These are phyloP conservation scores for Cutaneotrichosporon cyanovorans DNA, from an alignment of 1,284 basidiomycete genomes.

Conservation along the genomic window DNA sequence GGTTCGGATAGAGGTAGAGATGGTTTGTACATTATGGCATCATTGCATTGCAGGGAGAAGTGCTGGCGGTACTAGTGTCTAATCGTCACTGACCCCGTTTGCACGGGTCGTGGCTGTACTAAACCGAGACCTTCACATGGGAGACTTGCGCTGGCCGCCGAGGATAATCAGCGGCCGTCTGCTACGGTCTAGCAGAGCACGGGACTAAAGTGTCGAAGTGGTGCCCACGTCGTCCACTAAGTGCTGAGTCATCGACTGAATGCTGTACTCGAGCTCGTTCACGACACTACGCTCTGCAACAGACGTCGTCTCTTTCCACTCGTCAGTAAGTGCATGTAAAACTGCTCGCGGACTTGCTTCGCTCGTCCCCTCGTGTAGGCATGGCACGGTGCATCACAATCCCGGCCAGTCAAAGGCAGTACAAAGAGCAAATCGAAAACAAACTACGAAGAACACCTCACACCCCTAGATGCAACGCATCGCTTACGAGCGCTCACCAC, in stretches of 20 bases:
- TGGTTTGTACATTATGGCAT: constrained; percentile 12
- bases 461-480: background rate
- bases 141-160: too few relatives aligned
- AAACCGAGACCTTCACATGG: too few relatives aligned
- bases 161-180: too few relatives aligned
- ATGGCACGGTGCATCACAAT: constrained; percentile 14
- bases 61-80: too few relatives aligned
- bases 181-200: too few relatives aligned
- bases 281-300: too few relatives aligned
- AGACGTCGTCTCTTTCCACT: background rate
- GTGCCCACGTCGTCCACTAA: too few relatives aligned
- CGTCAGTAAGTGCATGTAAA: background rate
- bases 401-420: constrained; percentile 10
- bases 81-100: too few relatives aligned
- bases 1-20: constrained; percentile 31
- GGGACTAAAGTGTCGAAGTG: too few relatives aligned
- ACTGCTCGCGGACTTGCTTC: background rate
- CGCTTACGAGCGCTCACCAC: constrained; percentile 70
- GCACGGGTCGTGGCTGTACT: too few relatives aligned
- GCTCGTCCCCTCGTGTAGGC: background rate
- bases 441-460: background rate
- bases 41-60: background rate
- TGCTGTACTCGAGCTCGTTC: background rate
- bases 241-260: background rate
- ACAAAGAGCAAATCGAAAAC: constrained; percentile 21